A percentile compares a stretch with the other conserved stretches of the same genome.
phyloP scores from a whole-genome alignment of 768 basidiomycete genomes.

The Neoboletus magnificus region DNA sequence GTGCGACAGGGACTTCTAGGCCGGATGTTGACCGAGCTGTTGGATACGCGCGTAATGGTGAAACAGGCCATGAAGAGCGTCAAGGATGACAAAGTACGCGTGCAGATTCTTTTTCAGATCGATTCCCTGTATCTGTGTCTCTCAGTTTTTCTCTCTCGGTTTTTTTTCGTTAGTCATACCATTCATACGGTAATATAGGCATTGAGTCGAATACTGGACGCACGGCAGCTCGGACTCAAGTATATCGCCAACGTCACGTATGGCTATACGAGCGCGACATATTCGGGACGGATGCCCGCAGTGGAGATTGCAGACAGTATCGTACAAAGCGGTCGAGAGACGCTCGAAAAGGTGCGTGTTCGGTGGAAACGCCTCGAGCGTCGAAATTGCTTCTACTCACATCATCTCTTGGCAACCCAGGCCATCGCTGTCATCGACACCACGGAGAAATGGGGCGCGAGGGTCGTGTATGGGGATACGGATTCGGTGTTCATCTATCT shows the following conservation, averaged over 20 bases:
- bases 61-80: conserved; percentile 92
- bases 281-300: conserved; percentile 96
- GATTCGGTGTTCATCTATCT: conserved; percentile 93
- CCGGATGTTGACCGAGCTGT: conserved; percentile 87
- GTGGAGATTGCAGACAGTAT: conserved; percentile 98
- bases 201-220: conserved; percentile 74
- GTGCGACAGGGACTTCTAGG: conserved; percentile 83
- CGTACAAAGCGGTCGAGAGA: conserved; percentile 94
- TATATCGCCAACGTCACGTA: conserved; percentile 95
- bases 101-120: background rate
- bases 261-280: conserved; percentile 92
- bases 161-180: background rate
- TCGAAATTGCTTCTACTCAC: background rate
- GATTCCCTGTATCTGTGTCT: background rate
- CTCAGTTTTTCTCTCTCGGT: no score
- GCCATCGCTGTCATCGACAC: conserved; percentile 78
- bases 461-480: conserved; percentile 96
- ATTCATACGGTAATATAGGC: conserved; percentile 44
- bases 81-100: conserved; percentile 66
- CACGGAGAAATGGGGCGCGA: conserved; percentile 82
- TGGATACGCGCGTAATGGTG: conserved; percentile 97
- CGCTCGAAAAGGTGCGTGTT: conserved; percentile 76
- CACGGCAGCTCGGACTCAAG: conserved; percentile 90
- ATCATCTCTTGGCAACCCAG: conserved; percentile 36
- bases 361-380: background rate